These are phyloP conservation scores for Haplographium delicatum DNA, from an alignment of 495 filamentous ascomycete species.

Conservation along the genomic window DNA sequence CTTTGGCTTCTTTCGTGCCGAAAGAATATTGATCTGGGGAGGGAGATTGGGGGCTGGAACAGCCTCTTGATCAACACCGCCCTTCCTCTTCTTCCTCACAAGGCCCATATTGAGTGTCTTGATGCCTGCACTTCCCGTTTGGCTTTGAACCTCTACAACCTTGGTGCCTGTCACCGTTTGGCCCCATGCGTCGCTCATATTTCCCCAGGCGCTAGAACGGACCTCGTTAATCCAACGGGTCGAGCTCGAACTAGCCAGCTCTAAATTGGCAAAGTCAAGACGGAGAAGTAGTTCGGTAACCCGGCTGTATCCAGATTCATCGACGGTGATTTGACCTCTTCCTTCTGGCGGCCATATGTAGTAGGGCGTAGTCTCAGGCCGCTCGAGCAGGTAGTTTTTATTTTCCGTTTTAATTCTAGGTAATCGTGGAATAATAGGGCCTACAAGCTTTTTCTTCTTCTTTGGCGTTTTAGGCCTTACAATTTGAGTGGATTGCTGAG, in stretches of 20 bases:
- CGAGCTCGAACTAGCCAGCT: slow-evolving; percentile 65
- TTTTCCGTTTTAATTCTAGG: slow-evolving; percentile 53
- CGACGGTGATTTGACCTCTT: slow-evolving; percentile 64
- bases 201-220: slow-evolving; percentile 43
- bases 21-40: slow-evolving; percentile 52
- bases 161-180: slow-evolving; percentile 21
- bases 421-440: slow-evolving; percentile 46
- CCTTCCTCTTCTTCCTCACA: slow-evolving; percentile 30
- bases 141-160: slow-evolving; percentile 4
- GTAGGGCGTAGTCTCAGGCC: slow-evolving; percentile 46
- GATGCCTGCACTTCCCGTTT: slow-evolving; percentile 21
- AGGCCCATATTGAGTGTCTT: slow-evolving; percentile 29
- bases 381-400: slow-evolving; percentile 32
- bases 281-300: slow-evolving; percentile 76
- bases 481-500: not conserved
- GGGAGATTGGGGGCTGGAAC: not conserved
- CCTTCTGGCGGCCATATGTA: slow-evolving; percentile 66
- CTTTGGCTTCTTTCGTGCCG: slow-evolving; percentile 62
- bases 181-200: slow-evolving; percentile 29
- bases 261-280: slow-evolving; percentile 71
- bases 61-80: slow-evolving; percentile 13
- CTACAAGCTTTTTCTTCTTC: slow-evolving; percentile 40
- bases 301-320: slow-evolving; percentile 67
- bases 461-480: slow-evolving; percentile 5
- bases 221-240: slow-evolving; percentile 61